Evolutionary conservation across 768 basidiomycete species (phyloP).

Genomic region (Tulasnella sp.): DNA sequence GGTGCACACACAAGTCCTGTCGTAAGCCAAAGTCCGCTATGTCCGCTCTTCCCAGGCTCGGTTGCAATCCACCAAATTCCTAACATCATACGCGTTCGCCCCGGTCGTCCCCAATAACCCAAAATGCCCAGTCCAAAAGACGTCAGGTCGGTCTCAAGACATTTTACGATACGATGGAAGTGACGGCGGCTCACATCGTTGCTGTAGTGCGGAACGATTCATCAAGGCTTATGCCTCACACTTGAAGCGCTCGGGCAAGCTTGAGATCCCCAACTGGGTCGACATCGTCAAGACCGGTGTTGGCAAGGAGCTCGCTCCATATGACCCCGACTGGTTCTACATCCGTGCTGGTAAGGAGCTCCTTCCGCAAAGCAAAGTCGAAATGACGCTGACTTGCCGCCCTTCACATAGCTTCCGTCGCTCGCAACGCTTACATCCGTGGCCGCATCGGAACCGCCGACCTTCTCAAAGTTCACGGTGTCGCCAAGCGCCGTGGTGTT

Average conservation of each 20-base stretch:
- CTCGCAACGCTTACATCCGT: constrained; percentile 99
- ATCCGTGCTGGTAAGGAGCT: constrained; percentile 77
- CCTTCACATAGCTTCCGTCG: constrained; percentile 62
- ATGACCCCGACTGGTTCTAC: constrained; percentile 99
- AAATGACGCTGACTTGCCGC: background rate
- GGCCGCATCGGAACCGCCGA: constrained; percentile 93
- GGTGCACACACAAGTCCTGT: too few relatives aligned
- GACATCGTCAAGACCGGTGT: constrained; percentile 97
- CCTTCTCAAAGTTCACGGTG: constrained; percentile 92
- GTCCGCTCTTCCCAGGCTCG: background rate
- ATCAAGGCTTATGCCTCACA: constrained; percentile 91
- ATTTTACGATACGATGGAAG: background rate
- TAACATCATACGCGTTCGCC: background rate
- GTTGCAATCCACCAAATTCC: background rate
- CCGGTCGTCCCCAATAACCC: background rate
- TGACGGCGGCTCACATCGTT: background rate
- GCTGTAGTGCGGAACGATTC: constrained; percentile 76
- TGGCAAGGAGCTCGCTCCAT: constrained; percentile 96
- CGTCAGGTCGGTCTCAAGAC: background rate
- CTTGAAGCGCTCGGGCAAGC: constrained; percentile 96
- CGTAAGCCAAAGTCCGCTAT: background rate
- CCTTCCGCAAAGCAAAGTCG: background rate
- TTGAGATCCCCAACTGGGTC: constrained; percentile 97
- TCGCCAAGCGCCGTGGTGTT: constrained; percentile 90
- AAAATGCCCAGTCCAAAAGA: constrained; percentile 14